Evolutionary conservation across 805 yeast species (phyloP), one percentile per base, ranked within the genome.

Genomic region (Brettanomyces nanus): DNA sequence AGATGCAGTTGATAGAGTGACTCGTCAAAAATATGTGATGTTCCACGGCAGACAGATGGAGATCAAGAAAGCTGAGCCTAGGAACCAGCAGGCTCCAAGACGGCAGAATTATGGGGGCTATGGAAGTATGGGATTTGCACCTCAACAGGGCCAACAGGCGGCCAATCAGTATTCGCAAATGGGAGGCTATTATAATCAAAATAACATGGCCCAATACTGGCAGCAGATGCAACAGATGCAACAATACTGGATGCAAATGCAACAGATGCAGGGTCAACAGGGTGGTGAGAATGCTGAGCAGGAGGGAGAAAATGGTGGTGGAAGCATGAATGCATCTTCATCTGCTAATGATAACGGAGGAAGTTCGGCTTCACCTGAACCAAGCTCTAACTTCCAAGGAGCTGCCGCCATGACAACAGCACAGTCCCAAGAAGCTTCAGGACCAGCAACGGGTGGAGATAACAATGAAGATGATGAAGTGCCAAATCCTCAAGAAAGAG

Each of bases 1-100:
- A 18, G 89, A 82, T 33, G 96, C 96, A 13, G 96, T 90, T 32
- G 97, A 89, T 52, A 71, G 78, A 48, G 95, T 85, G 39, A 79
- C 92, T 39, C 81, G 78, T 41, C 82, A 81, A 59, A 83, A 82
- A 59, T 86, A 77, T 54, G 73, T 90, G 46, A 77, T 79, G 40
- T 78, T 90, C 51, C 87, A 86, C 54, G 96, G 95, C 34, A 85
- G 82, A 53, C 71, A 80, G 39, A 80, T 83, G 75, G 92, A 83
- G 60, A 84, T 83, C 44, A 83, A 83, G 54, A 73, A 86, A 56
- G 92, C 92, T 3, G 89, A 80, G 56, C 89, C 90, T 49, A 72
- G 90, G 60, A 80, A 79, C 47, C 80, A 74, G 57, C 85, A 80
- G 32, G 34, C 38, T 17, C 42, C 45, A 29, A 42, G 46, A 31